Conservation (phyloP, 2,329 filamentous ascomycete species). For the Trichoderma aggressivum region DNA sequence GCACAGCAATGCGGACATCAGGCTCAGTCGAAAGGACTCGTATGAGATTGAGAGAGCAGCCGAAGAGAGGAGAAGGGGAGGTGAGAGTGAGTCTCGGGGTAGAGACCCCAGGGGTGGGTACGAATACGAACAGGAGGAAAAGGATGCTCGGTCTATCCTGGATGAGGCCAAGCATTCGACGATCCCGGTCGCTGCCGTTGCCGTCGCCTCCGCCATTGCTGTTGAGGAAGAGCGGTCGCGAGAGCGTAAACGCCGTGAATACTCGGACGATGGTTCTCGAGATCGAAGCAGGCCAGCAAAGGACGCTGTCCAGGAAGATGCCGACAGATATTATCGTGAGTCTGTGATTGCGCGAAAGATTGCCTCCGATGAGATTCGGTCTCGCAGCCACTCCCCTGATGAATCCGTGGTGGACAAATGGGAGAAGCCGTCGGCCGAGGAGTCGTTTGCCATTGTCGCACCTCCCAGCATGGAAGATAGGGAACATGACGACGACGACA, state of each 20-base stretch:
- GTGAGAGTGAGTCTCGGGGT: slow-evolving; percentile 21
- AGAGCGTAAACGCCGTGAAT: slow-evolving; percentile 32
- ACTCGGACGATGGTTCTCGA: slow-evolving; percentile 35
- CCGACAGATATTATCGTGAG: slow-evolving; percentile 57
- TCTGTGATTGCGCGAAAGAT: slow-evolving; percentile 52
- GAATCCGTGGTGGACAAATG: slow-evolving; percentile 56
- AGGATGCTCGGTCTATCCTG: slow-evolving; percentile 43
- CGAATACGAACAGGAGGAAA: slow-evolving; percentile 39
- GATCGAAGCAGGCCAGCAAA: slow-evolving; percentile 30
- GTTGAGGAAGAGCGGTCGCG: slow-evolving; percentile 39
- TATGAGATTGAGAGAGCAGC: slow-evolving; percentile 43
- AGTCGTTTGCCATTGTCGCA: slow-evolving; percentile 48
- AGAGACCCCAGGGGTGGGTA: slow-evolving; percentile 24
- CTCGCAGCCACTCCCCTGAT: slow-evolving; percentile 50
- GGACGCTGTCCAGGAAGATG: slow-evolving; percentile 54
- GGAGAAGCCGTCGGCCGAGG: slow-evolving; percentile 36
- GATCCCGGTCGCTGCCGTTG: slow-evolving; percentile 45
- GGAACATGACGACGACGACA: slow-evolving; percentile 36
- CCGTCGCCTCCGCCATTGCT: slow-evolving; percentile 46
- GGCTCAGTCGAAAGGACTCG: slow-evolving; percentile 49
- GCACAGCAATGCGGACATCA: slow-evolving; percentile 27
- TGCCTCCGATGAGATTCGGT: slow-evolving; percentile 51
- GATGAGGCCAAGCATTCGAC: slow-evolving; percentile 48
- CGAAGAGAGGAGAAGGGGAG: slow-evolving; percentile 30
- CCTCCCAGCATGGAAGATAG: slow-evolving; percentile 50